Percentiles rank a stretch among this genome's conserved stretches.
Evolutionary conservation across 352 stramenopile genomes (phyloP).

Genomic region (Phytophthora capsici): DNA sequence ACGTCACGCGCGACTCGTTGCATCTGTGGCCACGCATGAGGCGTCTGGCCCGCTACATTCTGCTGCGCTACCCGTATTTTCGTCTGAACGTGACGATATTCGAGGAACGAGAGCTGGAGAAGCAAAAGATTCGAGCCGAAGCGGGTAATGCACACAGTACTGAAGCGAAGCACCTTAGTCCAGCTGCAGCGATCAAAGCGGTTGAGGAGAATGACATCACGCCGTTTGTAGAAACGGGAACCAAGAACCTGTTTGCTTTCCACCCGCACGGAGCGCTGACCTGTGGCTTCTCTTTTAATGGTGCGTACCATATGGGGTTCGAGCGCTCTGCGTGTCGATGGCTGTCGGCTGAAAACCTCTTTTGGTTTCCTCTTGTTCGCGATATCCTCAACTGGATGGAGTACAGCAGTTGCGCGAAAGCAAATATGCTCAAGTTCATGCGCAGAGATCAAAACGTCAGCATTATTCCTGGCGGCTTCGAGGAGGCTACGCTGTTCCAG

Average conservation of each 20-base stretch:
- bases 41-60: constrained; percentile 39
- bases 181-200: constrained; percentile 16
- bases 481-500: constrained; percentile 92
- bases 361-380: constrained; percentile 65
- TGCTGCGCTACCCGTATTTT: constrained; percentile 68
- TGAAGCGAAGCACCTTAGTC: constrained; percentile 16
- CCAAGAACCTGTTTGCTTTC: constrained; percentile 47
- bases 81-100: constrained; percentile 51
- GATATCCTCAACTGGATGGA: constrained; percentile 72
- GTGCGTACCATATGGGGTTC: constrained; percentile 59
- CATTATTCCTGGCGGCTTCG: constrained; percentile 93
- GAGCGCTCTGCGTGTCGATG: constrained; percentile 52
- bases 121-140: constrained; percentile 13
- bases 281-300: constrained; percentile 63
- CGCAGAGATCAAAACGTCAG: constrained; percentile 61
- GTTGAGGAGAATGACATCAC: constrained; percentile 33
- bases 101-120: constrained; percentile 38
- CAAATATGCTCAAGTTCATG: constrained; percentile 61
- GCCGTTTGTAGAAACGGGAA: constrained; percentile 15
- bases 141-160: neutral
- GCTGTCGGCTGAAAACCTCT: constrained; percentile 75
- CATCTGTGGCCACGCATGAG: constrained; percentile 55
- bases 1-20: constrained; percentile 28
- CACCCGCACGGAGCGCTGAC: constrained; percentile 73
- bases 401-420: constrained; percentile 56